Base-by-base conservation (phyloP, 1,284 basidiomycete species). In the Malassezia sp. region DNA sequence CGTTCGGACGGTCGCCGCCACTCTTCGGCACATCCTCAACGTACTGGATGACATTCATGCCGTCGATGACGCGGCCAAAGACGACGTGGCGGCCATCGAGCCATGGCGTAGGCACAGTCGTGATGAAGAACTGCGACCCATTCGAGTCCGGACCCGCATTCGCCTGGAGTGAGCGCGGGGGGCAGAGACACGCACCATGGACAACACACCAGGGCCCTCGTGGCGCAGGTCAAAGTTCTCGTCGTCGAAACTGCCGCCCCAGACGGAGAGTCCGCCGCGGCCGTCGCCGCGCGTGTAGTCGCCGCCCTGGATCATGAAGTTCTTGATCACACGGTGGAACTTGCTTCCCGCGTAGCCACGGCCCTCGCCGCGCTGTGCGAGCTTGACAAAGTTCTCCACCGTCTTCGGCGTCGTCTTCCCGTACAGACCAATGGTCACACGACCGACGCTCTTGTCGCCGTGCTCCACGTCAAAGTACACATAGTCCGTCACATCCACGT, bases 311-410 rank as follows among this genome's bases (percentile, higher is more conserved):
- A 61, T 63, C 45, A 81, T 81, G 71, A 81, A 81, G 71, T 78
- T 73, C 72, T 78, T 78, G 73, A 82, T 82, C 59, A 69, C 63
- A 12, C 63, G 57, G 58, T 57, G 80, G 77, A 82, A 82, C 52
- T 74, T 75, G 42, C 78, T 79, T 45, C 80, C 80, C 73, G 81
- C 76, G 76, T 82, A 83, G 14, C 81, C 80, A 54, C 75, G 79
- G 72, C 84, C 85, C 59, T 79, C 81, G 62, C 81, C 77, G 26
- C 63, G 61, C 29, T 57, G 59, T 26, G 59, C 58, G n/a, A 70
- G 59, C 10, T 55, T 54, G 15, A 63, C 57, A 53, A 70, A 70
- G 59, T 69, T 69, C 12, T 56, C 54, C 11, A 58, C 59, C 0
- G 69, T 71, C 38, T 50, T 57, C 35, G 69, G 69, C 4, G 61